Conservation (phyloP, 73 alveolate genomes). For the Paramecium pentaurelia region DNA sequence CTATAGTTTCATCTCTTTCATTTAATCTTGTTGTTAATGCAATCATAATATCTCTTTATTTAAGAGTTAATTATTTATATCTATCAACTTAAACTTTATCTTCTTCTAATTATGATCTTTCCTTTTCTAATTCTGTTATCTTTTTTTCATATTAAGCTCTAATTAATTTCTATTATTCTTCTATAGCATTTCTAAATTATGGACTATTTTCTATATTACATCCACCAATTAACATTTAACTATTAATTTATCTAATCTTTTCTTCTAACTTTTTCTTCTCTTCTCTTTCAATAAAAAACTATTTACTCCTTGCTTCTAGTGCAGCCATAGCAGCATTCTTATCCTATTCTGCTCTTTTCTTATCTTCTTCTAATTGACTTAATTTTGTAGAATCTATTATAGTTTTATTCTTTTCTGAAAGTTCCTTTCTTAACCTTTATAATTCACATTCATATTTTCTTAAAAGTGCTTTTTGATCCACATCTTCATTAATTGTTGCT, state of each 20-base stretch:
- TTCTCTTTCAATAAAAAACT: constrained; percentile 85
- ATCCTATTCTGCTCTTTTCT: constrained; percentile 85
- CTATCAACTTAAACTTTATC: constrained; percentile 96
- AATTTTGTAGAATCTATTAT: constrained; percentile 73
- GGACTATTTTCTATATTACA: constrained; percentile 88
- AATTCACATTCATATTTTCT: constrained; percentile 95
- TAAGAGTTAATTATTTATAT: constrained; percentile 94
- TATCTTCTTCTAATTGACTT: constrained; percentile 78
- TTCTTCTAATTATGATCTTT: constrained; percentile 78
- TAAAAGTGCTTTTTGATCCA: constrained; percentile 89
- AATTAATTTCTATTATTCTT: constrained; percentile 80
- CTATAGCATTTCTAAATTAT: constrained; percentile 87
- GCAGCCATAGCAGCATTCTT: constrained; percentile 90
- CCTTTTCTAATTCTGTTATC: constrained; percentile 84
- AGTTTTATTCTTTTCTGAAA: constrained; percentile 72
- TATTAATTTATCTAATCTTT: constrained; percentile 75
- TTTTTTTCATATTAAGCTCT: constrained; percentile 88
- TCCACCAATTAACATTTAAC: constrained; percentile 81
- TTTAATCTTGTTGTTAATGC: constrained; percentile 97
- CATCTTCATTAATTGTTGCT: constrained; percentile 96
- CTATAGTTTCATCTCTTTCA: constrained; percentile 99
- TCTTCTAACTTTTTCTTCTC: constrained; percentile 86
- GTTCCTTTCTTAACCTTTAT: constrained; percentile 81
- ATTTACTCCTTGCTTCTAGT: constrained; percentile 81
- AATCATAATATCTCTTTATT: constrained; percentile 99